phyloP scores from a whole-genome alignment of 768 basidiomycete species.

The Tephrocybe rancida region DNA sequence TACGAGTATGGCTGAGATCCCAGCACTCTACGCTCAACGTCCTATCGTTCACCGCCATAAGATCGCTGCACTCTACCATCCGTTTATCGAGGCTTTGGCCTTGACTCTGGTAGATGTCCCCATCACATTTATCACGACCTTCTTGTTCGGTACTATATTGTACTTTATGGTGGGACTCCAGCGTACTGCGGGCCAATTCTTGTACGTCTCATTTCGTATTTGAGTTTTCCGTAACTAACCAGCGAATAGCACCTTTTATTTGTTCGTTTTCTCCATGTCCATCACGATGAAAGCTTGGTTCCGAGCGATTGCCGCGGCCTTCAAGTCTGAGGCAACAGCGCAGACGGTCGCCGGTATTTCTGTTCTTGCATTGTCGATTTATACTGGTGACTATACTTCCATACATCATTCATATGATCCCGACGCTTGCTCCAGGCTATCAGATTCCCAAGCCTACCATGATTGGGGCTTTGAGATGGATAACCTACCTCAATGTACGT shows the following conservation, averaged over 20 bases:
- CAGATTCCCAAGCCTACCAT: conserved; percentile 61
- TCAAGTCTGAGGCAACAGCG: conserved; percentile 59
- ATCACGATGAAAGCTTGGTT: conserved; percentile 79
- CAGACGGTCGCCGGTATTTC: conserved; percentile 47
- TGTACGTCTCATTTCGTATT: conserved; percentile 42
- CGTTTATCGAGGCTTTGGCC: conserved; percentile 37
- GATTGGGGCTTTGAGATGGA: conserved; percentile 71
- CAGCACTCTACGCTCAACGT: conserved; percentile 57
- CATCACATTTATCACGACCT: conserved; percentile 49
- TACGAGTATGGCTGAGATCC: conserved; percentile 20
- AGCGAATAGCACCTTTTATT: conserved; percentile 52
- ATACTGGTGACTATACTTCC: conserved; percentile 37
- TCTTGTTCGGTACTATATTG: conserved; percentile 48
- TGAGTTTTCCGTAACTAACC: conserved; percentile 1
- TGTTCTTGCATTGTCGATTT: conserved; percentile 53
- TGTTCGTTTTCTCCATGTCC: conserved; percentile 57
- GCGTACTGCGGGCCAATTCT: conserved; percentile 58
- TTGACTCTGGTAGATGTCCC: conserved; percentile 65
- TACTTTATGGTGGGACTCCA: conserved; percentile 70
- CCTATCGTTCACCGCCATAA: conserved; percentile 61
- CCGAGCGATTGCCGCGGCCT: conserved; percentile 62
- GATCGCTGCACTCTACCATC: conserved; percentile 56
- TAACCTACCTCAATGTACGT: conserved; percentile 62
- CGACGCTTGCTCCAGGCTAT: conserved; percentile 39
- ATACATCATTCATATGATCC: background rate